Percentiles rank a stretch among this genome's conserved stretches.
phyloP scores from a whole-genome alignment of 345 rosid species.

The Murraya paniculata region DNA sequence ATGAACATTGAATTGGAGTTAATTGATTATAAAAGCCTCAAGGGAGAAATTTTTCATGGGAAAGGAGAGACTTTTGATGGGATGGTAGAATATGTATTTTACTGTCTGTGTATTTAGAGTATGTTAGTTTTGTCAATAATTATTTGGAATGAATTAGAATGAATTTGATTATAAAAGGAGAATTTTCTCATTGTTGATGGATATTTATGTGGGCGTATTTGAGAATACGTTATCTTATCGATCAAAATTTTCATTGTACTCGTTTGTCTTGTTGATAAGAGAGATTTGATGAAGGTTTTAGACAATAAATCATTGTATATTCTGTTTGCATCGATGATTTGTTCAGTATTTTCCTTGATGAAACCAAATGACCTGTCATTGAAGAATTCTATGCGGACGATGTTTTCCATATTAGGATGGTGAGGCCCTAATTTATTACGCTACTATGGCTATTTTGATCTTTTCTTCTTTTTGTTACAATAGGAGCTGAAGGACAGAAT shows the following conservation, averaged over 20 bases:
- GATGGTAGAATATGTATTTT: background rate
- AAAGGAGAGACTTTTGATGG: background rate
- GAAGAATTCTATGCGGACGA: background rate
- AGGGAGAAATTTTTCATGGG: background rate
- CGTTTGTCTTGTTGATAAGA: background rate
- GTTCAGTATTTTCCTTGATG: background rate
- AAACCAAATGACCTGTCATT: background rate
- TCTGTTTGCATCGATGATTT: background rate
- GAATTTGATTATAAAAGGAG: background rate
- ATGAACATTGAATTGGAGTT: background rate
- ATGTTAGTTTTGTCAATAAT: background rate
- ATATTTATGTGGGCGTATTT: background rate
- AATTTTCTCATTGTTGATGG: no score
- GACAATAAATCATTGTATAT: background rate
- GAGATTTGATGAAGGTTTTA: background rate
- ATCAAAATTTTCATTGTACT: no score
- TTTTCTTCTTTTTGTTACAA: background rate
- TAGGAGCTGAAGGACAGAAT: constrained; percentile 91
- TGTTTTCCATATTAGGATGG: background rate
- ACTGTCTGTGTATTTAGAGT: no score
- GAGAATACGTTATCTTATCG: background rate
- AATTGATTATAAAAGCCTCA: background rate
- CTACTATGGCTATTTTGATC: background rate
- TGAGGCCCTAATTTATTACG: background rate
- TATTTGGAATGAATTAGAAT: background rate